phyloP scores from a whole-genome alignment of 2,329 filamentous ascomycete species.

The Didymosphaeria variabile region DNA sequence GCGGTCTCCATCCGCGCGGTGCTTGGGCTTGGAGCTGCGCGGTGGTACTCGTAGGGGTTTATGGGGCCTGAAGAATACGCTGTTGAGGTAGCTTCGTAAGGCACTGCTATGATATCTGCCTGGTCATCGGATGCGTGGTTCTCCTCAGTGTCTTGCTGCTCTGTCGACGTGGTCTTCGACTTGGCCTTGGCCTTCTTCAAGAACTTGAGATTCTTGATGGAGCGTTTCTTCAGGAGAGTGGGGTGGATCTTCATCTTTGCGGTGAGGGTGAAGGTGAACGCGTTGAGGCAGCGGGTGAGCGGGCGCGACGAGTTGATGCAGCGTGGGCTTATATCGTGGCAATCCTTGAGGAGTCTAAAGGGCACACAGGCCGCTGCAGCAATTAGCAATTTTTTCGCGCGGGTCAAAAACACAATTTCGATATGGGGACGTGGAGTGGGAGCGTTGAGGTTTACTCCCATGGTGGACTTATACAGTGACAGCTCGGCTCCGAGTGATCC shows the following conservation, averaged over 20 bases:
- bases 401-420: neutral
- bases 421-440: neutral
- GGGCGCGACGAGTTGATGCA: neutral
- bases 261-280: neutral
- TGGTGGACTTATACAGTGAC: neutral
- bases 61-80: neutral
- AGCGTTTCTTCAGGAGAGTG: neutral
- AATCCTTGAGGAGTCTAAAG: neutral
- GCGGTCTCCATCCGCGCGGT: neutral
- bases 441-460: neutral
- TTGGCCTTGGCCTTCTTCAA: neutral
- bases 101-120: neutral
- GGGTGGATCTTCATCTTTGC: neutral
- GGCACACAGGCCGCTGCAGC: neutral
- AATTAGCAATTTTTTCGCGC: neutral
- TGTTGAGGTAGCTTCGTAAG: neutral
- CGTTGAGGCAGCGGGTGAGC: neutral
- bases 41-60: neutral
- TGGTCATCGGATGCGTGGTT: neutral
- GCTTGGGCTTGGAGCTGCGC: neutral
- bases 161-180: neutral
- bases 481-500: neutral
- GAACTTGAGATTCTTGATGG: neutral
- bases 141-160: neutral
- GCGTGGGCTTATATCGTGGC: neutral